Evolutionary conservation across 106 monocot genomes (phyloP), one percentile per base, ranked within the genome.

Genomic region (Chionographis japonica): DNA sequence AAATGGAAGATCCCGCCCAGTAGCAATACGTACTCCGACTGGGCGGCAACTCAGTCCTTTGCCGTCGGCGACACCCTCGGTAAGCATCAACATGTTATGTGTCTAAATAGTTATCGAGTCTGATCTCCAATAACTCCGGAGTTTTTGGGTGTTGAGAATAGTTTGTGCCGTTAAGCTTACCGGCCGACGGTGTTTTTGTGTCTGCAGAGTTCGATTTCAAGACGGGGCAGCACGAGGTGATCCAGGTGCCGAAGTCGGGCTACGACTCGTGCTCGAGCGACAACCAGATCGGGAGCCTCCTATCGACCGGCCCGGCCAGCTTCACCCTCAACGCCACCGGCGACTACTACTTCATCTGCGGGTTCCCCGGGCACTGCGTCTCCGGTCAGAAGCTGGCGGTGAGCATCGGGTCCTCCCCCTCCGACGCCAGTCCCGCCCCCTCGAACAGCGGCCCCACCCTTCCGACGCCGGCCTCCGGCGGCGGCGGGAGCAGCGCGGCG

Each of bases 331-430:
- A 39, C n/a, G 7, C 58, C 3, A 12, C 66, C 7, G 72, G 71
- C 20, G 20, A 12, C 46, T 67, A 77, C 58, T 82, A 73, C 77
- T 80, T 52, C 52, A 68, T 82, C 64, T 82, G 82, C 15, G 77
- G 63, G 36, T 3, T 77, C 58, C 0, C 63, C 18, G 59, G 67
- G 36, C 82, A 82, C 73, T 82, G 82, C 63, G 37, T 36, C 63
- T 0, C 10, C 14, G 77, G 69, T 6, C 72, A 73, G 53, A 82
- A 82, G 68, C 58, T 82, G 15, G 57, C 82, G 51, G 40, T 82
- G 56, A 69, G n/a, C 52, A 73, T 82, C 35, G 27, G 40, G 27
- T 39, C 54, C 61, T 3, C 56, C 27, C 1, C 50, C 37, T 7
- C 69, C 39, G 0, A 12, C 9, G 7, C 52, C 65, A 1, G 11